Evolutionary conservation across 2,329 filamentous ascomycete species (phyloP), one percentile per base, ranked within the genome.

Genomic region (Epichloe sylvatica): DNA sequence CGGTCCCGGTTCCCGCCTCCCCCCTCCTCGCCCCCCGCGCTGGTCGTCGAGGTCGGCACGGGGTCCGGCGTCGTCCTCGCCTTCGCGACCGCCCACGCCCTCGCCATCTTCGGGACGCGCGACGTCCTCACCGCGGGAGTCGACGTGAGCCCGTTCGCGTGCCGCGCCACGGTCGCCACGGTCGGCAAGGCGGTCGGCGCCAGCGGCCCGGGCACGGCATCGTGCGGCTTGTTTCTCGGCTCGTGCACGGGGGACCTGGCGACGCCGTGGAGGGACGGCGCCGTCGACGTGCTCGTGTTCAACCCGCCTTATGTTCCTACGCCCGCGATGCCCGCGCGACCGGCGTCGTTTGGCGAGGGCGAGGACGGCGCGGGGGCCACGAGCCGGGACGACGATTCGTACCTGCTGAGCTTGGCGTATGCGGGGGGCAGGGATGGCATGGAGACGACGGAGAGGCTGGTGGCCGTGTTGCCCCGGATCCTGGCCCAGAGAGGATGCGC

Each of bases 221-320:
- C 65, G 13, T 73, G 66, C 47, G 75, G 70, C 3, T 58, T 68
- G 8, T 86, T 84, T 57, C 66, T 92, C 7, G 83, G 80, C 39
- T 77, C 83, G 17, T 63, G 83, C 25, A 80, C 80, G 51, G 83
- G 2, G 2, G 87, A 97, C 61, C 73, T 98, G 0, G 73, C 76
- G 4, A 66, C 75, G 2, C 70, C 82, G 0, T 68, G 94, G 39
- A 74, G 76, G 7, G 61, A 69, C 0, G 70, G 73, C 2, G 51
- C 46, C 12, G 76, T 94, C 5, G 92, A 98, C 62, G 76, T 98
- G 11, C 74, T 98, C 54, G 76, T 98, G 30, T 98, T 97, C 74
- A 98, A 98, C 63, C 92, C 92, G 48, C 92, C 92, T 0, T 98
- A 98, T 63, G 92, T 98, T 13, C 92, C 92, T 2, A 94, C 90